Evolutionary conservation across 768 basidiomycete species (phyloP).

Genomic region (Hypholoma fasciculare): DNA sequence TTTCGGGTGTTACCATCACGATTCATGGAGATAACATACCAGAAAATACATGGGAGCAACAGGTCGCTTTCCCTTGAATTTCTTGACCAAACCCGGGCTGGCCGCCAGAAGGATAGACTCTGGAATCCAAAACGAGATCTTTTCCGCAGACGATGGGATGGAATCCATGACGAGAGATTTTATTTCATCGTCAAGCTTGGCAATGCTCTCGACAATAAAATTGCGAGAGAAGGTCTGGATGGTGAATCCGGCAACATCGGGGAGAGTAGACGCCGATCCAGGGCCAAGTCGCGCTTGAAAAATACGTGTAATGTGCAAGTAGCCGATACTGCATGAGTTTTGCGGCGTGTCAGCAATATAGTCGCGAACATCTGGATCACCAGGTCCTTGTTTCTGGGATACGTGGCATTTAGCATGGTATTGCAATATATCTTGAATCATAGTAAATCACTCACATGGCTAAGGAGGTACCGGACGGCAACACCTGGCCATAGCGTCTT

Average conservation of each 20-base stretch:
- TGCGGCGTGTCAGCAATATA: not conserved
- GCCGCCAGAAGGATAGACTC: not conserved
- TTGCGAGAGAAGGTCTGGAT: not conserved
- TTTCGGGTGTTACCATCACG: too few relatives aligned
- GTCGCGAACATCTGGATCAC: not conserved
- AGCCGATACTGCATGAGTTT: not conserved
- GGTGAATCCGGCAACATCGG: conserved; percentile 2
- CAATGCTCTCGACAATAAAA: not conserved
- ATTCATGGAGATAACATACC: too few relatives aligned
- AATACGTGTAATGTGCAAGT: not conserved
- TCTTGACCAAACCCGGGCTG: not conserved
- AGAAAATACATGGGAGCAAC: not conserved
- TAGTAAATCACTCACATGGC: conserved; percentile 3
- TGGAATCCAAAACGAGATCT: conserved; percentile 7
- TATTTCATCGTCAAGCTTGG: not conserved
- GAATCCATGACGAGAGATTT: not conserved
- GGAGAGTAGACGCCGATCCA: not conserved
- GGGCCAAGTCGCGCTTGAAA: not conserved
- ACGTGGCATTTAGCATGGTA: not conserved
- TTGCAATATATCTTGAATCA: not conserved
- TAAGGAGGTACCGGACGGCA: conserved; percentile 7
- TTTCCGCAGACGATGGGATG: not conserved
- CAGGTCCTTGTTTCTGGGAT: not conserved
- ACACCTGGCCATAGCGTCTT: conserved; percentile 11
- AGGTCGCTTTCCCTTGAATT: not conserved